These are phyloP conservation scores for Camelina hispida DNA, from an alignment of 345 rosid species.

Conservation along the genomic window DNA sequence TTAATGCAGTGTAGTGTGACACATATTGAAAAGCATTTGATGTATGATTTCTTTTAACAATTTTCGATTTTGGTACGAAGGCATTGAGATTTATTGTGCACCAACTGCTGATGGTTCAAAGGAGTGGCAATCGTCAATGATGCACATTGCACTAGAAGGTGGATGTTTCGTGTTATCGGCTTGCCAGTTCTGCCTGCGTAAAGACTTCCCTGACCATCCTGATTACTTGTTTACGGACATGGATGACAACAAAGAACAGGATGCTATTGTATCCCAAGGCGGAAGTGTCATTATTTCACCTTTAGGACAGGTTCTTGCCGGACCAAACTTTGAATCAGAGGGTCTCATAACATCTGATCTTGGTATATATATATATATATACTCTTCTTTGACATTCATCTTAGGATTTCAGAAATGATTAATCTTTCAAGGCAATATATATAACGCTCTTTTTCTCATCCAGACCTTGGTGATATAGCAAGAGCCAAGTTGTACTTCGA, in stretches of 20 bases:
- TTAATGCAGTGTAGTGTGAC: neutral
- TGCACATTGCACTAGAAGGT: conserved; percentile 86
- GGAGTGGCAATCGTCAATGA: conserved; percentile 81
- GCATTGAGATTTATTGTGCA: conserved; percentile 86
- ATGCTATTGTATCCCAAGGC: conserved; percentile 76
- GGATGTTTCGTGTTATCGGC: conserved; percentile 89
- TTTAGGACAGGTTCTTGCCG: conserved; percentile 73
- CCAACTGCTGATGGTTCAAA: conserved; percentile 83
- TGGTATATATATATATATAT: conserved; percentile 50
- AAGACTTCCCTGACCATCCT: conserved; percentile 80
- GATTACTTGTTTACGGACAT: conserved; percentile 63
- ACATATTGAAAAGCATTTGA: neutral
- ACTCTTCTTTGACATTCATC: neutral
- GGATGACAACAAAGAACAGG: conserved; percentile 56
- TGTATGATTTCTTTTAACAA: neutral
- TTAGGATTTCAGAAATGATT: neutral
- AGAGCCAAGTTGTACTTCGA: conserved; percentile 89
- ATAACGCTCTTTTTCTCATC: neutral
- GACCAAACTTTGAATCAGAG: conserved; percentile 91
- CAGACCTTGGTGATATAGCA: conserved; percentile 86
- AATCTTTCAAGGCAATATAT: neutral
- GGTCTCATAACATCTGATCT: conserved; percentile 85
- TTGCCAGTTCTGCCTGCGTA: conserved; percentile 77
- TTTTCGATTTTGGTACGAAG: conserved; percentile 32
- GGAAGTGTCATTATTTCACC: conserved; percentile 94